Evolutionary conservation across 2,329 filamentous ascomycete species (phyloP).

Genomic region (Furcasterigmium furcatum): DNA sequence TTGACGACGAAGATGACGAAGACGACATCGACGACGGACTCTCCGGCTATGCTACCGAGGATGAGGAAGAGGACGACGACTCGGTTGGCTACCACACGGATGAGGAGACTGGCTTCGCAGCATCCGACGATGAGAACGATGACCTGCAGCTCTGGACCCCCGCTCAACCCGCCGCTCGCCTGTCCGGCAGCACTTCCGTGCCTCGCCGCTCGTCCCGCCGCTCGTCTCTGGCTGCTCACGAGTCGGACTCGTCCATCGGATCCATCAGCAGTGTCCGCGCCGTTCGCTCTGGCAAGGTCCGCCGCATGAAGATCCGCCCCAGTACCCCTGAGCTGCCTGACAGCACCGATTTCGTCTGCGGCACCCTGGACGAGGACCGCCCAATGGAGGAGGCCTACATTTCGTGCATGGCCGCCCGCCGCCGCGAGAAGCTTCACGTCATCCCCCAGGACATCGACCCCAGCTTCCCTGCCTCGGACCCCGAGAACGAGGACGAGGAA

Average conservation of each 20-base stretch:
- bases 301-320: conserved; percentile 56
- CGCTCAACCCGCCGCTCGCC: conserved; percentile 34
- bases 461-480: conserved; percentile 92
- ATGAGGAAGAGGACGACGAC: conserved; percentile 46
- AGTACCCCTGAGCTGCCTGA: conserved; percentile 84
- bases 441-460: conserved; percentile 98
- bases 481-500: conserved; percentile 79
- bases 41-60: conserved; percentile 12
- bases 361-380: conserved; percentile 92
- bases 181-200: conserved; percentile 29
- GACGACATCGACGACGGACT: conserved; percentile 44
- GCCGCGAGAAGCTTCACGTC: conserved; percentile 73
- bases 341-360: conserved; percentile 98
- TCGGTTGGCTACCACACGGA: conserved; percentile 74
- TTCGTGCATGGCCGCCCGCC: conserved; percentile 76
- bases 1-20: conserved; percentile 50
- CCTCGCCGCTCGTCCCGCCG: conserved; percentile 32
- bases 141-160: conserved; percentile 55
- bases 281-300: conserved; percentile 26
- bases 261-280: conserved; percentile 34
- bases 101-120: conserved; percentile 65
- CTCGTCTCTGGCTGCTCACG: conserved; percentile 36
- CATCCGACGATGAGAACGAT: conserved; percentile 64
- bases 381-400: conserved; percentile 93
- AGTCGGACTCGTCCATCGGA: conserved; percentile 60